Base-by-base conservation (phyloP, 192 early-diverging fungal genomes). In the Polychytrium aggregatum region DNA sequence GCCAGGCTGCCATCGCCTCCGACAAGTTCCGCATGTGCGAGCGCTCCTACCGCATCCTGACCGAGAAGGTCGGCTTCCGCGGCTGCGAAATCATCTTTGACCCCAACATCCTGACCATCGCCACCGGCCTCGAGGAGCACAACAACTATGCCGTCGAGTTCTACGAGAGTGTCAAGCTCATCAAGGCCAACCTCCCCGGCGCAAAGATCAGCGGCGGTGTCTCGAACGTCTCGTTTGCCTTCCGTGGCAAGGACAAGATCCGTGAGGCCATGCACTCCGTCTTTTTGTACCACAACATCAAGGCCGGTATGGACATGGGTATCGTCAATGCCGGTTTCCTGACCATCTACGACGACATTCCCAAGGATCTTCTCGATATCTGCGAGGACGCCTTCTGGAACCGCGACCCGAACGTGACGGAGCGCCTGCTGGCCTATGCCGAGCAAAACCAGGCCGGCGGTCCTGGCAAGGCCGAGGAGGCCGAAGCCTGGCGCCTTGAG, bases 201-300 rank as follows among this genome's bases (percentile, higher is more conserved):
- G 90, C 89, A 51, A 93, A 94, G 65, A 76, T 97, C 60, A 86
- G 83, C 56, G 92, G 92, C 56, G 92, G 92, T 64, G 89, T 97
- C 26, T 97, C 92, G 60, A 97, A 97, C 63, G 70, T 97, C 56
- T 97, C 92, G 22, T 93, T 97, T 75, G 86, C 92, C 10, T 97
- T 93, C 82, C 85, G 90, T 58, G 90, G 90, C 50, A 92, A 92
- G 74, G 89, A 91, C 54, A 70, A 71, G 30, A 66, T 97, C 30
- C 84, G 92, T 61, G 83, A 90, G 65, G 88, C 90, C 10, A 93
- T 97, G 90, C 90, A 97, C 75, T 83, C 81, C 46, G 92, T 97
- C 7, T 97, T 97, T 58, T 64, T 92, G 49, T 90, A 79, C 68
- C 86, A 91, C 53, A 65, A 84, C 22, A 83, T 82, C 57, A 71